A percentile compares a stretch with the other conserved stretches of the same genome.
phyloP scores from a whole-genome alignment of 768 basidiomycete genomes.

The Lactifluus echinatus region DNA sequence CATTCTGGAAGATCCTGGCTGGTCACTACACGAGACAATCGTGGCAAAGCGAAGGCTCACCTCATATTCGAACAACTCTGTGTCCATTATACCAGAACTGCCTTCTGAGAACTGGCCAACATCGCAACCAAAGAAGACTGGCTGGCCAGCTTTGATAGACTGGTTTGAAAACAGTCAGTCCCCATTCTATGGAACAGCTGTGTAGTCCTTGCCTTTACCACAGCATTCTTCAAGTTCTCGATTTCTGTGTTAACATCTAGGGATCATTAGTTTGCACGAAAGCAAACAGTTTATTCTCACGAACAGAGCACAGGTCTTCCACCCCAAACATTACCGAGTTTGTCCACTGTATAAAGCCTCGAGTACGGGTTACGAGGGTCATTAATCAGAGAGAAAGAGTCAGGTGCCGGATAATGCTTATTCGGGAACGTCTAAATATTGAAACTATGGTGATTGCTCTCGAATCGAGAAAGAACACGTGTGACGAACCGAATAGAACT shows the following conservation, averaged over 20 bases:
- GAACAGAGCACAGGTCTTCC: slow-evolving; percentile 76
- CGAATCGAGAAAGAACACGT: slow-evolving; percentile 4
- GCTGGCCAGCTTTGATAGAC: slow-evolving; percentile 71
- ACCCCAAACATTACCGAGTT: slow-evolving; percentile 89
- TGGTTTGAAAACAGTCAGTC: not conserved
- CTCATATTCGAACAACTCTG: slow-evolving; percentile 74
- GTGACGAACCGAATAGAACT: slow-evolving; percentile 52
- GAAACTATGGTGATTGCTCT: slow-evolving; percentile 13
- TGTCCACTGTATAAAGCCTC: slow-evolving; percentile 84
- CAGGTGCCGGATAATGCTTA: slow-evolving; percentile 31
- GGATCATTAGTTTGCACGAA: not conserved
- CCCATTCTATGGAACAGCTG: not conserved
- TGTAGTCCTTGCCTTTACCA: slow-evolving; percentile 50
- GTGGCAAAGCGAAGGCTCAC: slow-evolving; percentile 28
- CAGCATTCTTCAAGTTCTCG: slow-evolving; percentile 69
- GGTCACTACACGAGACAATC: not conserved
- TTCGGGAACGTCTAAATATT: slow-evolving; percentile 22
- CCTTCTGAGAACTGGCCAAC: slow-evolving; percentile 77
- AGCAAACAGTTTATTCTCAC: slow-evolving; percentile 24
- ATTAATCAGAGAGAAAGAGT: slow-evolving; percentile 89
- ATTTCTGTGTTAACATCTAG: slow-evolving; percentile 86
- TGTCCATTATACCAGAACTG: slow-evolving; percentile 78
- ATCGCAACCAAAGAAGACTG: slow-evolving; percentile 96
- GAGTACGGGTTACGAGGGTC: slow-evolving; percentile 83
- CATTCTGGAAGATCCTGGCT: slow-evolving; percentile 38